Evolutionary conservation across 768 basidiomycete species (phyloP).

Genomic region (Suillus plorans): DNA sequence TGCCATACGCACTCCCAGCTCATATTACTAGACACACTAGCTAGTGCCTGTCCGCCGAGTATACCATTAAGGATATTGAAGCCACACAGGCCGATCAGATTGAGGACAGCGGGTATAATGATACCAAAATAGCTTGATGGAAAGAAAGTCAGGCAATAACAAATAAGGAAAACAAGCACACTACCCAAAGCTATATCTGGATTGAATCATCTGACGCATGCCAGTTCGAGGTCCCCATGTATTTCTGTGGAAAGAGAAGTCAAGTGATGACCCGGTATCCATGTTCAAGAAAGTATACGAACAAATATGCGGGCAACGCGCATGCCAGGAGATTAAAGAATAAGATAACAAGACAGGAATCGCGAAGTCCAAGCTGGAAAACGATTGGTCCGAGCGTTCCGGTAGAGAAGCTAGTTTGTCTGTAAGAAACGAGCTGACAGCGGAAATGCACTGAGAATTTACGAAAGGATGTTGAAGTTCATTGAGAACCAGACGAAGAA

Average conservation of each 20-base stretch:
- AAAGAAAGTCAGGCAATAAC: background rate
- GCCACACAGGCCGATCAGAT: constrained; percentile 59
- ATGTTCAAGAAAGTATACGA: background rate
- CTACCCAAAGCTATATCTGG: constrained; percentile 60
- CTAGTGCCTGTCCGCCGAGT: constrained; percentile 65
- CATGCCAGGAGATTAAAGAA: constrained; percentile 67
- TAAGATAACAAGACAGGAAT: constrained; percentile 63
- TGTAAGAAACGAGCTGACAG: background rate
- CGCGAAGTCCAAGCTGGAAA: constrained; percentile 60
- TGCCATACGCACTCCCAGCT: constrained; percentile 46
- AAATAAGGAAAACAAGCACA: constrained; percentile 31
- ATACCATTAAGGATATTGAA: constrained; percentile 69
- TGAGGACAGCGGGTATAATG: constrained; percentile 51
- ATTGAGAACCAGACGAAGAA: constrained; percentile 75
- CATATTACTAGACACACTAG: constrained; percentile 51
- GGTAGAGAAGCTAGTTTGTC: constrained; percentile 53
- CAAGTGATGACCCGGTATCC: background rate
- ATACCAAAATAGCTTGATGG: constrained; percentile 50
- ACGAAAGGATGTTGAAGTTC: constrained; percentile 66
- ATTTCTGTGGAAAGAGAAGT: constrained; percentile 34
- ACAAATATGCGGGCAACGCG: constrained; percentile 61
- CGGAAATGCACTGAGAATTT: constrained; percentile 12
- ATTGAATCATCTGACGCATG: constrained; percentile 78
- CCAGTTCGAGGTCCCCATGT: constrained; percentile 81
- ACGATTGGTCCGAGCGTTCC: constrained; percentile 66